A percentile compares a stretch with the other conserved stretches of the same genome.
These are phyloP conservation scores for Candida taoyuanica DNA, from an alignment of 805 yeast species.

Conservation along the genomic window DNA sequence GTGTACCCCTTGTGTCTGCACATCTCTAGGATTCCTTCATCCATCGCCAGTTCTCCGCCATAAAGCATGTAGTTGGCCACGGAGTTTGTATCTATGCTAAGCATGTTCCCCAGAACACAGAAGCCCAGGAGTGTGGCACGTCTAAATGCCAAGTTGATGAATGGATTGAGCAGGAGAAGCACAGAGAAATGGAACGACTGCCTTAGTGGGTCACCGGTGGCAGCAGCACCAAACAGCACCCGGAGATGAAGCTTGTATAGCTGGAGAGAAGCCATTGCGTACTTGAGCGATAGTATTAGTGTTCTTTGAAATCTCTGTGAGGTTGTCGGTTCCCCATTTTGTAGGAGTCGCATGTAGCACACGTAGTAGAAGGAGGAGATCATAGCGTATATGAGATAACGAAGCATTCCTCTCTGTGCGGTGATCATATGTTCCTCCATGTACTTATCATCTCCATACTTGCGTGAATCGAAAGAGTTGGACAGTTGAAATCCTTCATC, in stretches of 20 bases:
- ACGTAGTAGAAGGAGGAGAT: conserved; percentile 7
- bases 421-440: conserved; percentile 1
- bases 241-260: conserved; percentile 4
- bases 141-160: conserved; percentile 1
- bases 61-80: conserved; percentile 9
- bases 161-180: conserved; percentile 4
- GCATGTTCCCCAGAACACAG: background rate
- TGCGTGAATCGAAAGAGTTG: conserved; percentile 1
- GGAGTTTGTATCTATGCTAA: conserved; percentile 1
- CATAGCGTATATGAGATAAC: conserved; percentile 5
- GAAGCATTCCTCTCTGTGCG: conserved; percentile 4
- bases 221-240: conserved; percentile 2
- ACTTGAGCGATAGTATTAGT: conserved; percentile 5
- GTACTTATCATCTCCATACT: conserved; percentile 3
- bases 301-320: conserved; percentile 5
- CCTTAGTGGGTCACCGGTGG: conserved; percentile 3
- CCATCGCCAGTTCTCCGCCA: background rate
- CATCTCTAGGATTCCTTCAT: conserved; percentile 8
- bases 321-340: conserved; percentile 3
- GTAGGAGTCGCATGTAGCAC: conserved; percentile 3
- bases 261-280: conserved; percentile 6
- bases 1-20: conserved; percentile 3
- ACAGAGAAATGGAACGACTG: conserved; percentile 6
- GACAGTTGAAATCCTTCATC: background rate
- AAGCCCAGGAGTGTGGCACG: conserved; percentile 6